These are phyloP conservation scores for Rutstroemia sp. DNA, from an alignment of 2,329 filamentous ascomycete genomes.

Conservation along the genomic window DNA sequence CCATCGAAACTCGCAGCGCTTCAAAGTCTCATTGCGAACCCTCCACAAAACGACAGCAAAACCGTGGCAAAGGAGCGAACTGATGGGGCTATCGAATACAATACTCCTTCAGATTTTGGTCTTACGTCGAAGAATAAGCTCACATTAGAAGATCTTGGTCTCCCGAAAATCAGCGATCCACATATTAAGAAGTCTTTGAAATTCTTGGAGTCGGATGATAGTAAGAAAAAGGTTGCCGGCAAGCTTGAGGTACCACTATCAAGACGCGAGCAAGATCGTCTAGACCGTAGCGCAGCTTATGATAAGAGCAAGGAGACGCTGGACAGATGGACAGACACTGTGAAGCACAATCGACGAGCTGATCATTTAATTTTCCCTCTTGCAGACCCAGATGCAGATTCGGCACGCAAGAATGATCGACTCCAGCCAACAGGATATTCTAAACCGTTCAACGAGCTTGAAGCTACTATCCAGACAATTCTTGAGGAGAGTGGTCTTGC, in stretches of 20 bases:
- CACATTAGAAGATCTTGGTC: constrained; percentile 63
- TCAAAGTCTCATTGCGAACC: constrained; percentile 61
- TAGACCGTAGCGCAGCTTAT: constrained; percentile 77
- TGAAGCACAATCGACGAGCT: constrained; percentile 86
- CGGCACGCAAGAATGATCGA: constrained; percentile 54
- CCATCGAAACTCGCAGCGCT: constrained; percentile 52
- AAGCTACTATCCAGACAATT: constrained; percentile 79
- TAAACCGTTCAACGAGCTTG: constrained; percentile 70
- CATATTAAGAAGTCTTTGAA: constrained; percentile 74
- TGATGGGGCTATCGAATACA: constrained; percentile 49
- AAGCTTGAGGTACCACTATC: constrained; percentile 74
- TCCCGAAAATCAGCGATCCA: constrained; percentile 65
- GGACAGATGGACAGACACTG: constrained; percentile 86
- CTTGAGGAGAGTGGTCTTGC: constrained; percentile 79
- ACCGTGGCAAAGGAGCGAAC: constrained; percentile 25
- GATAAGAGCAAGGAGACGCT: constrained; percentile 88
- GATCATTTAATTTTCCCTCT: constrained; percentile 88
- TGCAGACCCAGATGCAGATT: constrained; percentile 55
- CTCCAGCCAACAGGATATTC: constrained; percentile 57
- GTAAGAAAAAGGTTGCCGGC: constrained; percentile 45
- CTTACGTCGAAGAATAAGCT: constrained; percentile 43
- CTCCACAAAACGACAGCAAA: constrained; percentile 35
- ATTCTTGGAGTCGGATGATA: constrained; percentile 55
- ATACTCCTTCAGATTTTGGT: constrained; percentile 52
- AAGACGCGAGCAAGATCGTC: constrained; percentile 76